Base-by-base conservation (phyloP, 73 alveolate species). In the Paramecium octaurelia region DNA sequence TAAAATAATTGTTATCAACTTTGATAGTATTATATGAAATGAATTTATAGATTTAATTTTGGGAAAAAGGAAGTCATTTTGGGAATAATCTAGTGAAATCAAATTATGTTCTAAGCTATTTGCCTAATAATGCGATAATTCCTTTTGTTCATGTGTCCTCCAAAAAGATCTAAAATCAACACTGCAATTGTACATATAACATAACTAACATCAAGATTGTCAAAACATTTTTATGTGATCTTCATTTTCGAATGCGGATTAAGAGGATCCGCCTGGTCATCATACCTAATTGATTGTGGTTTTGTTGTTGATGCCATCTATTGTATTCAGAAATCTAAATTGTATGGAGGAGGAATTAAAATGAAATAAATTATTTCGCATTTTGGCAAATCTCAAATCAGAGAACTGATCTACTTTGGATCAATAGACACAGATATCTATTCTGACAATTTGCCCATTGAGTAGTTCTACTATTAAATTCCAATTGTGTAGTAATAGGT, bases 1-100 rank as follows among this genome's bases (percentile, higher is more conserved):
- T 16, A 73, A 43, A 73, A 36, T 73, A 35, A 27, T 73, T 9
- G 5, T 73, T 10, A 14, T 73, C n/a, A 73, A 73, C 46, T 73
- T 73, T 73, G 87, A 73, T 29, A 73, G 87, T 73, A 73, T 29
- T 16, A 38, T 35, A 36, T 36, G 20, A 73, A 12, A 35, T 73
- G 4, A 36, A 29, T 36, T 73, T 54, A 48, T 18, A 73, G 87
- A 73, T 73, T 73, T 73, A 73, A 29, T 73, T 20, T 20, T 73
- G 46, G 40, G 36, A 36, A 20, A 40, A 21, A 73, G 59, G 46
- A 31, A 38, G 20, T 29, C 54, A 1, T 73, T 73, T 73, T 73
- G 87, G 87, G 87, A 73, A 31, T 73, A 20, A 29, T 29, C n/a
- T n/a, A 73, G 7, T 31, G 87, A 73, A 73, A 20, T 40, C 59